Conservation (phyloP, 345 rosid genomes). For the Salix brachista region DNA sequence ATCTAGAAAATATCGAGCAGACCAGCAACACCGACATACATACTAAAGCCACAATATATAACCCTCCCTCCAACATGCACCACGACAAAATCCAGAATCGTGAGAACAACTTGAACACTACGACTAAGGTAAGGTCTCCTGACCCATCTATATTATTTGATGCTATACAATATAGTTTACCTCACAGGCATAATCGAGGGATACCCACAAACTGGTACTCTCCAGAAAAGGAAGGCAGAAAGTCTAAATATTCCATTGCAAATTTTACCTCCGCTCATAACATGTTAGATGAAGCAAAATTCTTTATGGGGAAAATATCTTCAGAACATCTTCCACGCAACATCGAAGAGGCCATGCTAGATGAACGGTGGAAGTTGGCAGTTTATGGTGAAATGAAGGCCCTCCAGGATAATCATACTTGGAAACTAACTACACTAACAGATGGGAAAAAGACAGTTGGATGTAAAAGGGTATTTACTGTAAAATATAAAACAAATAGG, state of each 20-base stretch:
- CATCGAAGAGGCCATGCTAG: too few relatives aligned
- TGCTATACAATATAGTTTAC: neutral
- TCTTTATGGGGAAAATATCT: too few relatives aligned
- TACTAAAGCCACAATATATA: neutral
- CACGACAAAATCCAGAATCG: neutral
- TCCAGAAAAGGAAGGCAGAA: too few relatives aligned
- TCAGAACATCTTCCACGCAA: accelerated
- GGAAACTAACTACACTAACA: neutral
- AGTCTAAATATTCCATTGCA: too few relatives aligned
- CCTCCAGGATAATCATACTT: neutral
- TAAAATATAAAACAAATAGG: too few relatives aligned
- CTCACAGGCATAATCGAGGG: neutral
- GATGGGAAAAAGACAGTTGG: neutral
- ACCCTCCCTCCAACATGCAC: neutral
- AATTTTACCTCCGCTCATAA: neutral
- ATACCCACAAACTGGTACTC: neutral
- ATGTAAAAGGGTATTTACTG: neutral
- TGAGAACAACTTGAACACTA: neutral
- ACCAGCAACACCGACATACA: accelerated
- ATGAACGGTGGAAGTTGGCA: neutral
- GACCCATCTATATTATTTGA: neutral
- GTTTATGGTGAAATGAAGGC: too few relatives aligned
- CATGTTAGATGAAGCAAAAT: neutral
- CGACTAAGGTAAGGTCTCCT: neutral
- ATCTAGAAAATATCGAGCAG: neutral